Evolutionary conservation across 345 rosid species (phyloP).

Genomic region (Luvunga scandens): DNA sequence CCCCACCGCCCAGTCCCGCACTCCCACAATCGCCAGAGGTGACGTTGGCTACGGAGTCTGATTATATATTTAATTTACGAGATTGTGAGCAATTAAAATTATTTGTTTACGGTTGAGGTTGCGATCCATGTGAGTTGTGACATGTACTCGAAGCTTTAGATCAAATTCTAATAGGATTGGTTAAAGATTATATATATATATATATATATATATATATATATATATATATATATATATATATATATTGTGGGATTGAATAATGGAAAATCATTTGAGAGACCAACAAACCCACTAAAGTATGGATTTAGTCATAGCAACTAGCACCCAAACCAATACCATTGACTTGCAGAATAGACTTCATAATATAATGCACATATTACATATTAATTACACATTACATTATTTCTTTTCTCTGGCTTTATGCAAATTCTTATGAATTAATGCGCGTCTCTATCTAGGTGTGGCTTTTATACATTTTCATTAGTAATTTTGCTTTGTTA

Average conservation of each 20-base stretch:
- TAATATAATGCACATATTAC: too few relatives aligned
- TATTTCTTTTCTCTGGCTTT: too few relatives aligned
- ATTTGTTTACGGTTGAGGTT: not conserved
- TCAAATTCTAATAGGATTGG: not conserved
- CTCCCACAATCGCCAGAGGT: too few relatives aligned
- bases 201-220: too few relatives aligned
- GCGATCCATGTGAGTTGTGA: not conserved
- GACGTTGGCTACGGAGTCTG: not conserved
- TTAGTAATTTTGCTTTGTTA: too few relatives aligned
- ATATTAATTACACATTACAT: too few relatives aligned
- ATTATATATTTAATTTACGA: not conserved
- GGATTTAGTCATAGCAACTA: not conserved
- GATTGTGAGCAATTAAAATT: not conserved
- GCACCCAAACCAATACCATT: not conserved
- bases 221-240: too few relatives aligned
- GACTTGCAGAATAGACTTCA: not conserved
- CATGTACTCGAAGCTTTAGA: not conserved
- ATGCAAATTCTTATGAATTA: too few relatives aligned
- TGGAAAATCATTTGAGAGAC: not conserved
- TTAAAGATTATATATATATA: not conserved
- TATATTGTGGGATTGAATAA: not conserved
- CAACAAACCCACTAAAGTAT: conserved; percentile 1
- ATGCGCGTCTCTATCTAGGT: too few relatives aligned
- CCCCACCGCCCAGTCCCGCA: too few relatives aligned
- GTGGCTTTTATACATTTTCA: too few relatives aligned